These are phyloP conservation scores for Isoetes taiwanensis DNA, from an alignment of 75 land plant species.

Conservation along the genomic window DNA sequence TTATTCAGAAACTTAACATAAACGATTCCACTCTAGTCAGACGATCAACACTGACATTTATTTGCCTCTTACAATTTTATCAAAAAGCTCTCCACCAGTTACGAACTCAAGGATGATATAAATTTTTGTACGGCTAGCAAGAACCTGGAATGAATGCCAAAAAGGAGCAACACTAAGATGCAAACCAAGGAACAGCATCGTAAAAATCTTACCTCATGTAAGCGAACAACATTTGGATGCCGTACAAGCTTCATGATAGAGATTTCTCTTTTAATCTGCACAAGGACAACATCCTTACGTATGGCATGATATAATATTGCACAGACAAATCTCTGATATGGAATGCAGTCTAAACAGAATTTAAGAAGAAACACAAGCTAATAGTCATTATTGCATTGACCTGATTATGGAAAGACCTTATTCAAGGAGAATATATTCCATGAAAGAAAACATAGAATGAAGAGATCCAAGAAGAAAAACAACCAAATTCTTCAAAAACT, in stretches of 20 bases:
- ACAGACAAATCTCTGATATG: too few species aligned
- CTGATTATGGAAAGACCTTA: background rate
- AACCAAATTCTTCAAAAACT: too few species aligned
- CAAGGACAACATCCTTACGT: too few species aligned
- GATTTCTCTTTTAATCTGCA: conserved; percentile 80
- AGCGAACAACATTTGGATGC: conserved; percentile 75
- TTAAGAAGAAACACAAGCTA: too few species aligned
- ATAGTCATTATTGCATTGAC: too few species aligned
- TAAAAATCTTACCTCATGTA: conserved; percentile 82
- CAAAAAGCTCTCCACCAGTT: conserved; percentile 85
- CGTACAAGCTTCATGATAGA: conserved; percentile 83
- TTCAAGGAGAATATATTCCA: background rate
- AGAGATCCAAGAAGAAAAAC: too few species aligned
- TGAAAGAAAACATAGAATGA: background rate
- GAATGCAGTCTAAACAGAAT: too few species aligned
- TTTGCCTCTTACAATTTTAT: conserved; percentile 71
- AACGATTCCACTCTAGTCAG: too few species aligned
- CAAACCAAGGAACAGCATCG: background rate
- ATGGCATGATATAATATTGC: too few species aligned
- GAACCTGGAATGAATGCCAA: conserved; percentile 30
- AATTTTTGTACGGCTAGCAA: conserved; percentile 78
- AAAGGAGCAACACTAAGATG: background rate
- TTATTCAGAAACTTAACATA: too few species aligned
- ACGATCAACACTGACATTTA: too few species aligned
- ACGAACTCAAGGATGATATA: conserved; percentile 86